Conservation (phyloP, 2,329 filamentous ascomycete species). For the Exophiala mesophila region DNA sequence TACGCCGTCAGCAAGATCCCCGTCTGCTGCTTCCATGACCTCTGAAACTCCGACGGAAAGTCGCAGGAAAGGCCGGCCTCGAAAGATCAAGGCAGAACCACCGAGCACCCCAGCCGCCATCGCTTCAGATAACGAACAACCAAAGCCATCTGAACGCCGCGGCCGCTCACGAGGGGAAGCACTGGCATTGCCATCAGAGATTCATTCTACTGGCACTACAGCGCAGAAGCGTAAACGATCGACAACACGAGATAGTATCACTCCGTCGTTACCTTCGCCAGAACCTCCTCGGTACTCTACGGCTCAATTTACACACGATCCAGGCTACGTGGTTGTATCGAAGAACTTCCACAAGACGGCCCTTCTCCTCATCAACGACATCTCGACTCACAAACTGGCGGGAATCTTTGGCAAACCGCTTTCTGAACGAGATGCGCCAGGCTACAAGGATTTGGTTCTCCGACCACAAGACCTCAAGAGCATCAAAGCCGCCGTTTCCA, state of each 20-base stretch:
- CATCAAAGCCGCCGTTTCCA: slow-evolving; percentile 65
- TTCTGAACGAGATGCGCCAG: slow-evolving; percentile 69
- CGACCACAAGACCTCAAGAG: slow-evolving; percentile 73
- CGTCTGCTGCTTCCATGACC: slow-evolving; percentile 22
- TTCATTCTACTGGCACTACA: slow-evolving; percentile 2
- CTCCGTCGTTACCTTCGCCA: slow-evolving; percentile 15
- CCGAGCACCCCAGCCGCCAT: slow-evolving; percentile 34
- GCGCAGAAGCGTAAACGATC: slow-evolving; percentile 39
- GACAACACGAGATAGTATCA: slow-evolving; percentile 29
- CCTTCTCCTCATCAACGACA: slow-evolving; percentile 68
- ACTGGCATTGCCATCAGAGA: slow-evolving; percentile 8
- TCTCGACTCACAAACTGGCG: slow-evolving; percentile 69
- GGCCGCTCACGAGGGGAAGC: slow-evolving; percentile 16
- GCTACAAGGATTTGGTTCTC: slow-evolving; percentile 68
- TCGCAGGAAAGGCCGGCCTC: slow-evolving; percentile 15
- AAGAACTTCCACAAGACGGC: slow-evolving; percentile 60
- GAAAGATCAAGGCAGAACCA: slow-evolving; percentile 26
- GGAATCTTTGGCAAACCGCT: slow-evolving; percentile 75
- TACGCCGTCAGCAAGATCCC: slow-evolving; percentile 22
- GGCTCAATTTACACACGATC: slow-evolving; percentile 33
- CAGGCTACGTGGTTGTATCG: slow-evolving; percentile 33
- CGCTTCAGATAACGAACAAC: slow-evolving; percentile 31
- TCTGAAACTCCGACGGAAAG: slow-evolving; percentile 23
- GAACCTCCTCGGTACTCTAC: slow-evolving; percentile 18
- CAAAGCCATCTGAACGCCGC: slow-evolving; percentile 30